A percentile compares a stretch with the other conserved stretches of the same genome.
These are phyloP conservation scores for Fermentozyma sake DNA, from an alignment of 1,139 yeast genomes.

Conservation along the genomic window DNA sequence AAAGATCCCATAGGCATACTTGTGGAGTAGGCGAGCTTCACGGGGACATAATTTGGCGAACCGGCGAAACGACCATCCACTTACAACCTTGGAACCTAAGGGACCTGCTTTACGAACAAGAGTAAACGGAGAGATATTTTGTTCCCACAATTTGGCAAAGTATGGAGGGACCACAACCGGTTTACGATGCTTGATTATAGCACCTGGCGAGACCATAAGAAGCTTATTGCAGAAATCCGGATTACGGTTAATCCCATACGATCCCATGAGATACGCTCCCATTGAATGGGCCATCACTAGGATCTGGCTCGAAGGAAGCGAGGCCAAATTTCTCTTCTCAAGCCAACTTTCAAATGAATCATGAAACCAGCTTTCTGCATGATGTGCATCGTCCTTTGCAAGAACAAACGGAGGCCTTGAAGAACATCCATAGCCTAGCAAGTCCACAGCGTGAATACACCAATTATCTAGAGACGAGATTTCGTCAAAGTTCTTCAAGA, in stretches of 20 bases:
- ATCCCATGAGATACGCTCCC: conserved; percentile 56
- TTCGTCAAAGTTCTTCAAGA: conserved; percentile 53
- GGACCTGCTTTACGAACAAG: conserved; percentile 62
- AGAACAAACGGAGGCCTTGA: conserved; percentile 54
- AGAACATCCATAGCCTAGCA: conserved; percentile 75
- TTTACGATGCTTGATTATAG: conserved; percentile 45
- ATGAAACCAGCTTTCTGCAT: conserved; percentile 52
- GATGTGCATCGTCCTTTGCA: conserved; percentile 20
- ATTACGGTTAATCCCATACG: conserved; percentile 39
- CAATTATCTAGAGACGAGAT: conserved; percentile 38
- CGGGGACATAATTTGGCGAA: conserved; percentile 45
- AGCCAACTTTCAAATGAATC: conserved; percentile 48
- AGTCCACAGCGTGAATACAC: conserved; percentile 68
- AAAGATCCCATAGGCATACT: conserved; percentile 66
- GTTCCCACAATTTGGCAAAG: conserved; percentile 66
- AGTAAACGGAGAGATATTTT: conserved; percentile 65
- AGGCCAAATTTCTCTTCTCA: conserved; percentile 21
- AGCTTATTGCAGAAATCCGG: conserved; percentile 45
- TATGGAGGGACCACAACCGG: conserved; percentile 53
- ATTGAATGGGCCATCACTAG: conserved; percentile 57
- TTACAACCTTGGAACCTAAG: conserved; percentile 64
- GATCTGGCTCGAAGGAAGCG: conserved; percentile 22
- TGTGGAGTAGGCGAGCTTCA: conserved; percentile 48
- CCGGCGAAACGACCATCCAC: conserved; percentile 74
- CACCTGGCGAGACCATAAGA: conserved; percentile 61